A percentile compares a stretch with the other conserved stretches of the same genome.
These are phyloP conservation scores for Plasmodium falciparum DNA, from an alignment of 169 alveolate species.

Conservation along the genomic window DNA sequence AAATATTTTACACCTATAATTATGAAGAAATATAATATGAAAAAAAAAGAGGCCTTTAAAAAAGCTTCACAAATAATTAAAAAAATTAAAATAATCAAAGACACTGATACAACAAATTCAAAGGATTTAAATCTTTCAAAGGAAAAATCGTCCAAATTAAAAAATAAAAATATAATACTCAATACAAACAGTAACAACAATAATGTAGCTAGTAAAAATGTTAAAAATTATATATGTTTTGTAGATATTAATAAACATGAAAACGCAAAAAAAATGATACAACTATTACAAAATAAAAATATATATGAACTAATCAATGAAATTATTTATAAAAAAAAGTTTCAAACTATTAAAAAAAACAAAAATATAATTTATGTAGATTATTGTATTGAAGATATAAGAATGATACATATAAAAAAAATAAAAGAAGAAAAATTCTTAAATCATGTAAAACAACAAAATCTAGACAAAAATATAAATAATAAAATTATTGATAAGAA, in stretches of 20 bases:
- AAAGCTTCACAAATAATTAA: constrained; percentile 37
- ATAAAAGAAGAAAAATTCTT: constrained; percentile 68
- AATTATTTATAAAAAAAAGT: constrained; percentile 53
- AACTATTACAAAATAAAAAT: constrained; percentile 62
- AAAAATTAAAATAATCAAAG: constrained; percentile 67
- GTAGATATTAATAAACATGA: constrained; percentile 70
- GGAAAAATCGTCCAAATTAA: neutral
- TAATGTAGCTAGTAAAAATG: neutral
- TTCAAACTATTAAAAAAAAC: constrained; percentile 39
- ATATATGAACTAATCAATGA: constrained; percentile 40
- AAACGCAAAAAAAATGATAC: constrained; percentile 48
- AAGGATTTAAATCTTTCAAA: neutral
- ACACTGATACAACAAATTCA: neutral
- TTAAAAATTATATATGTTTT: constrained; percentile 53
- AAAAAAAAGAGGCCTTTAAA: constrained; percentile 75
- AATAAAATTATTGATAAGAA: constrained; percentile 9
- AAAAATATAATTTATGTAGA: constrained; percentile 70
- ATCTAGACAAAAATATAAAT: constrained; percentile 5
- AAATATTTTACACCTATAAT: constrained; percentile 73
- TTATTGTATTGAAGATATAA: constrained; percentile 72
- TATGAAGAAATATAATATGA: constrained; percentile 60
- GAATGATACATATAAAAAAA: constrained; percentile 75
- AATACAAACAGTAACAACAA: constrained; percentile 6
- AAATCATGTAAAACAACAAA: constrained; percentile 49
- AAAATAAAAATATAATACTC: constrained; percentile 1